Base-by-base conservation (phyloP, 2,329 filamentous ascomycete genomes). In the Pseudocercospora eumusae region DNA sequence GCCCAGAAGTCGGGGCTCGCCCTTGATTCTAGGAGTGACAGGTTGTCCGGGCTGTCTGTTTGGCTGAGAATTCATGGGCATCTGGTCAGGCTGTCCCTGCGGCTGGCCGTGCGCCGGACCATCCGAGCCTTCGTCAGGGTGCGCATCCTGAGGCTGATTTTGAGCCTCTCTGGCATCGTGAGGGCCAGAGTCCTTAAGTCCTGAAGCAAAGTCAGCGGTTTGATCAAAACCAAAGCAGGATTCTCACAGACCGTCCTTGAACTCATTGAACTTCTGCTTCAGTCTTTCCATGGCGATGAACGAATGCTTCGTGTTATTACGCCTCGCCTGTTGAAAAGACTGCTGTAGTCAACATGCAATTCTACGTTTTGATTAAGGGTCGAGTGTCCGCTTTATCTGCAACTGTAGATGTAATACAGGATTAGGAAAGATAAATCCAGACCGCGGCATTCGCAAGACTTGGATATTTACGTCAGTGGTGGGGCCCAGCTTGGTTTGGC, bases 1-100 rank as follows among this genome's bases (percentile, higher is more conserved):
- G 21, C 63, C 65, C 6, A 67, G 27, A 1, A 67, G 21, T 15
- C 56, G 57, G 2, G 65, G 60, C 40, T 63, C 53, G n/a, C 63
- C 61, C 45, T 64, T 64, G 2, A 61, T 9, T 23, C 58, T 65
- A 18, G 65, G 60, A 6, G 61, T 54, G 20, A 65, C 57, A 20
- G 64, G 23, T 15, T 33, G 53, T 47, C 31, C 47, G 23, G 45
- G 18, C 49, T 42, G 56, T 33, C 33, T 59, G 61, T 54, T 63
- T 42, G 45, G n/a, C 52, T 54, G 31, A 4, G 52, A 10, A 31
- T 28, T 40, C 27, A 40, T 40, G 5, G 52, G 52, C 13, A 54
- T 23, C 13, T 54, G 50, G 8, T 7, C 8, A 8, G 50, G 27
- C 27, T 54, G 47, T 25, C 13, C 20, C 23, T n/a, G 20, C 21